phyloP scores from a whole-genome alignment of 768 basidiomycete genomes.

The Agaricus sinodeliciosus region DNA sequence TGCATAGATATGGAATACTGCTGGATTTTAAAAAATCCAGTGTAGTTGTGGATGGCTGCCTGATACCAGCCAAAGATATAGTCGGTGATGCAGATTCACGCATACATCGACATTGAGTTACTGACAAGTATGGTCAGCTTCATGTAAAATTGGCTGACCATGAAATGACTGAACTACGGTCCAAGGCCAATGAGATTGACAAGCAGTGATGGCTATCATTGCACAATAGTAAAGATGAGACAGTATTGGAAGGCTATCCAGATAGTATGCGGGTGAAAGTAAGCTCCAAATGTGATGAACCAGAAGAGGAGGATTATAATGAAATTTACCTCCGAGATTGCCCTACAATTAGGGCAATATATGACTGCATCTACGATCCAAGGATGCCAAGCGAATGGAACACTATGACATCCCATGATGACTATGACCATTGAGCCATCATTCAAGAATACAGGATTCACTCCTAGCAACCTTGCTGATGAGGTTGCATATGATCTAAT shows the following conservation, averaged over 20 bases:
- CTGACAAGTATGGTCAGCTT: no score
- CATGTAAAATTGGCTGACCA: no score
- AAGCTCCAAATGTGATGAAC: slow-evolving; percentile 4
- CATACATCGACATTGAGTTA: background rate
- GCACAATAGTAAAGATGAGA: no score
- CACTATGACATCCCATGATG: slow-evolving; percentile 5
- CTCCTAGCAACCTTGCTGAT: no score
- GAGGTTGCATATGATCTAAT: no score
- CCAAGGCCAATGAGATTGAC: no score
- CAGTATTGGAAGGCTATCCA: no score
- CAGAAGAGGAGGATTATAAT: background rate
- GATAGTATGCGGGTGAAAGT: no score
- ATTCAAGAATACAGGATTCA: no score
- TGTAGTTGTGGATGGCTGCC: slow-evolving; percentile 9
- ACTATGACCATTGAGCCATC: no score
- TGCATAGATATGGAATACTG: slow-evolving; percentile 16
- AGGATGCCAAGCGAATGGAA: slow-evolving; percentile 19
- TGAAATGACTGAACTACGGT: no score
- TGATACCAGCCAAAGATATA: background rate
- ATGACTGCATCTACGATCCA: slow-evolving; percentile 13
- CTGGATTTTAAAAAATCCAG: slow-evolving; percentile 18
- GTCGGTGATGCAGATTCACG: slow-evolving; percentile 2
- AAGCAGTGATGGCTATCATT: no score
- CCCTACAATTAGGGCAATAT: background rate
- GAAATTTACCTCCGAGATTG: background rate